Evolutionary conservation across 177 flowering plant genomes (phyloP).

Genomic region (Telopea speciosissima): DNA sequence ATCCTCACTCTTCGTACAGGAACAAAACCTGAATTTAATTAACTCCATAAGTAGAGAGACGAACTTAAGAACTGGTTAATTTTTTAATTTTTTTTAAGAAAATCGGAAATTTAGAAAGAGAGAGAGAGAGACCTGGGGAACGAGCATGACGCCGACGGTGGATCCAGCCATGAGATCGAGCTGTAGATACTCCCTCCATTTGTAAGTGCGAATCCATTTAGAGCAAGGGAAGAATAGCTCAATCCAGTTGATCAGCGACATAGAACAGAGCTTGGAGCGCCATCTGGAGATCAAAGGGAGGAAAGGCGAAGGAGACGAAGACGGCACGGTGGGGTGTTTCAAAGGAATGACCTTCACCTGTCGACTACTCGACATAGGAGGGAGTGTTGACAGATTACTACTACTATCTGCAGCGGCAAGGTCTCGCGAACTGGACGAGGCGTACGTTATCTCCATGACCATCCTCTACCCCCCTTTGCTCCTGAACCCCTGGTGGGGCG

Average conservation of each 20-base stretch:
- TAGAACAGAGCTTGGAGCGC: constrained; percentile 37
- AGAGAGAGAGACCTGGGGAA: constrained; percentile 66
- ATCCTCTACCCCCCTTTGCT: not conserved
- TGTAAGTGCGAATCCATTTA: constrained; percentile 80
- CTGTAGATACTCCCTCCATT: constrained; percentile 74
- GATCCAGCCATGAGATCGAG: constrained; percentile 76
- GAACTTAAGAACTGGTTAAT: no score
- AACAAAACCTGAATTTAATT: no score
- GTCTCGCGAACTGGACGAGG: constrained; percentile 54
- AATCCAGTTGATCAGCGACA: constrained; percentile 60
- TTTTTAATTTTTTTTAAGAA: no score
- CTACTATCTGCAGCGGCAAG: constrained; percentile 14
- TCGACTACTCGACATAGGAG: constrained; percentile 30
- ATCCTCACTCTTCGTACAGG: no score
- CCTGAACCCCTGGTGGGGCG: no score
- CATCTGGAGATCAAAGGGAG: constrained; percentile 25
- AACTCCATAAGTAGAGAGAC: no score
- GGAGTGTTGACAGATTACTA: not conserved
- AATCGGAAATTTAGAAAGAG: no score
- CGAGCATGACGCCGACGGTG: constrained; percentile 95
- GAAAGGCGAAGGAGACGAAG: constrained; percentile 21
- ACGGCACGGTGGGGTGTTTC: constrained; percentile 42
- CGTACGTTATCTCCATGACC: constrained; percentile 73
- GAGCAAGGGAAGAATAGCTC: constrained; percentile 64
- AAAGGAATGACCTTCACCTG: constrained; percentile 68